Percentiles rank a stretch among this genome's conserved stretches.
Conservation (phyloP, 257 asterid species). For the Orobanche coerulescens region DNA sequence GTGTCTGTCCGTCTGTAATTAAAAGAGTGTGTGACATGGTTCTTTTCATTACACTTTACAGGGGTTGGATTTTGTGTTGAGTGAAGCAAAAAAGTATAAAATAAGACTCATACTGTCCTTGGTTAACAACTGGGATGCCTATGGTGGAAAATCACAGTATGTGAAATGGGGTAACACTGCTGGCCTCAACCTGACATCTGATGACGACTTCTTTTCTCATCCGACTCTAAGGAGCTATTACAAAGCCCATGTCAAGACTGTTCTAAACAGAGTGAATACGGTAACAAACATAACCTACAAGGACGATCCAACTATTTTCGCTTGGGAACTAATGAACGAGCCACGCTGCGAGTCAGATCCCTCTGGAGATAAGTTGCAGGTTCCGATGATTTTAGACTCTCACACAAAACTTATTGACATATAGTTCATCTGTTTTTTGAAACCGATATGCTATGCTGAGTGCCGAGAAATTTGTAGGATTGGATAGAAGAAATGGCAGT, state of each 20-base stretch:
- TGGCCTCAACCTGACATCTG: conserved; percentile 72
- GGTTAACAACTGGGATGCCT: conserved; percentile 91
- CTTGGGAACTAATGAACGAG: conserved; percentile 94
- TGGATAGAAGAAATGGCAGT: conserved; percentile 79
- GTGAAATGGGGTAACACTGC: conserved; percentile 92
- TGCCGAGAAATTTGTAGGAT: conserved; percentile 27
- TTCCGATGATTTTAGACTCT: not conserved
- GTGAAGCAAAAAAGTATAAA: conserved; percentile 77
- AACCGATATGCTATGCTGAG: not conserved
- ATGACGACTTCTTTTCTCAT: conserved; percentile 87
- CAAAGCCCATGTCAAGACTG: conserved; percentile 78
- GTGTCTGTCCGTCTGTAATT: too few relatives aligned
- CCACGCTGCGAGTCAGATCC: conserved; percentile 87
- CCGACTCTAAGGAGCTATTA: conserved; percentile 61
- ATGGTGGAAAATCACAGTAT: conserved; percentile 92
- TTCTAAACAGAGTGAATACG: conserved; percentile 61
- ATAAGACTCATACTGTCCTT: conserved; percentile 73
- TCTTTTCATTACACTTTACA: conserved; percentile 15
- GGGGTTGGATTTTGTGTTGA: conserved; percentile 84
- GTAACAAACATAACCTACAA: conserved; percentile 70
- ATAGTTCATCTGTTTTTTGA: too few relatives aligned
- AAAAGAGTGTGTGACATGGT: not conserved
- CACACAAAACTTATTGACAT: not conserved
- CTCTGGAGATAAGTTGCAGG: conserved; percentile 79
- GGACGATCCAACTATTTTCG: conserved; percentile 83